Base-by-base conservation (phyloP, 2,329 filamentous ascomycete genomes). In the Mycosphaerella arachidis region DNA sequence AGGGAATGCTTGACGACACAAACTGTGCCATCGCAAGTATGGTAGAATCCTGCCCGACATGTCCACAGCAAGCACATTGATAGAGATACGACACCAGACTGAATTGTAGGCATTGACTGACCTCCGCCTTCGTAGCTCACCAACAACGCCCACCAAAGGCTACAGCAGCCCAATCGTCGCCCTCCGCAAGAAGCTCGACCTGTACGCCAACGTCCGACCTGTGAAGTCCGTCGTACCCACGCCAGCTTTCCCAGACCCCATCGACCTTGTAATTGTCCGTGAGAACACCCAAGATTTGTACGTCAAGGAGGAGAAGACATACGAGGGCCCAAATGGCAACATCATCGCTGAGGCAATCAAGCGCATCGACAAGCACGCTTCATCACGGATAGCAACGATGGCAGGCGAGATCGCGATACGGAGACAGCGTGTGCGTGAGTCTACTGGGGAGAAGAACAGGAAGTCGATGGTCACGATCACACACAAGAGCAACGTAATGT, bases 221-320 rank as follows among this genome's bases (percentile, higher is more conserved):
- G 94, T 97, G 75, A 97, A 97, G 82, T 89, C 89, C 50, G 85
- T 91, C 64, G 62, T 63, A n/a, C 72, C 81, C 63, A 88, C 85
- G 35, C 83, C 85, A 57, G 75, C 76, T 9, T 74, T 74, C 53
- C 88, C 89, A 64, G 71, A 75, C 63, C 72, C 73, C 1, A 92
- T 97, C 72, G 94, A 99, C 79, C 88, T 99, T 76, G 94, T 99
- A 72, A 99, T 97, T 71, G 94, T 97, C 57, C 90, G 94, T 66
- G 94, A 99, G 79, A 99, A 99, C 82, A 99, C 94, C 33, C 94
- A 99, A 80, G 94, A 99, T 75, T 84, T 99, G 45, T 96, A 96
- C 78, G 93, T 99, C 70, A 97, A 97, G 81, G 90, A 97, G 76
- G 94, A 99, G 81, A 88, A 82, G 75, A 97, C 92, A 24, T 88